Percentiles rank a stretch among this genome's conserved stretches.
Conservation (phyloP, 1,139 yeast species). For the Pichia sp. region DNA sequence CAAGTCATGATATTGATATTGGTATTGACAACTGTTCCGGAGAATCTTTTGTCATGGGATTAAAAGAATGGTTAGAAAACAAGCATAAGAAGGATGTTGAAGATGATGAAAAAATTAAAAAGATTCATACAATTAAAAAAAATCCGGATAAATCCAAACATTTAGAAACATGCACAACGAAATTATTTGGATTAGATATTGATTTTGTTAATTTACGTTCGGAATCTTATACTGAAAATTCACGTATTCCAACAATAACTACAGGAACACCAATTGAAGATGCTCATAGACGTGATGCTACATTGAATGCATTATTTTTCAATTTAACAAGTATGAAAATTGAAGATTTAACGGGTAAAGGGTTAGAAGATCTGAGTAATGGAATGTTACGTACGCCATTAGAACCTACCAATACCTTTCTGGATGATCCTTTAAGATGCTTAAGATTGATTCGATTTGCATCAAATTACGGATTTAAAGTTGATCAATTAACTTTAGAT, state of each 20-base stretch:
- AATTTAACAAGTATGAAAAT: slow-evolving; percentile 61
- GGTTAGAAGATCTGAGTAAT: slow-evolving; percentile 59
- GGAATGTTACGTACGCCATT: slow-evolving; percentile 86
- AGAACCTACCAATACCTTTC: slow-evolving; percentile 73
- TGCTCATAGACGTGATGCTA: slow-evolving; percentile 90
- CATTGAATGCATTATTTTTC: slow-evolving; percentile 84
- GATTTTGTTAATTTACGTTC: slow-evolving; percentile 90
- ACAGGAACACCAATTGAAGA: slow-evolving; percentile 92
- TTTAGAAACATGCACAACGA: slow-evolving; percentile 92
- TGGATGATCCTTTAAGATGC: slow-evolving; percentile 90
- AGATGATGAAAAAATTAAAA: slow-evolving; percentile 34
- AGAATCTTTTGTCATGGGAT: slow-evolving; percentile 68
- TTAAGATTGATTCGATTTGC: slow-evolving; percentile 82
- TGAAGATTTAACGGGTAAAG: slow-evolving; percentile 79
- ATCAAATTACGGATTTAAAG: slow-evolving; percentile 60
- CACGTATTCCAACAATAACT: slow-evolving; percentile 68
- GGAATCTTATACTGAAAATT: slow-evolving; percentile 75
- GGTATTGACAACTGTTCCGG: slow-evolving; percentile 85
- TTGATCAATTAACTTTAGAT: slow-evolving; percentile 52
- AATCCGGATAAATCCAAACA: slow-evolving; percentile 96
- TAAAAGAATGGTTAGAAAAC: slow-evolving; percentile 46
- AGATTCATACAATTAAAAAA: slow-evolving; percentile 74
- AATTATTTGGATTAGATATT: slow-evolving; percentile 69
- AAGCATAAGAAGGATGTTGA: slow-evolving; percentile 31
- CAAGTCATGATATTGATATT: slow-evolving; percentile 83